Percentiles rank a stretch among this genome's conserved stretches.
Conservation (phyloP, 176 grass and related monocot species). For the Cymbopogon citratus region DNA sequence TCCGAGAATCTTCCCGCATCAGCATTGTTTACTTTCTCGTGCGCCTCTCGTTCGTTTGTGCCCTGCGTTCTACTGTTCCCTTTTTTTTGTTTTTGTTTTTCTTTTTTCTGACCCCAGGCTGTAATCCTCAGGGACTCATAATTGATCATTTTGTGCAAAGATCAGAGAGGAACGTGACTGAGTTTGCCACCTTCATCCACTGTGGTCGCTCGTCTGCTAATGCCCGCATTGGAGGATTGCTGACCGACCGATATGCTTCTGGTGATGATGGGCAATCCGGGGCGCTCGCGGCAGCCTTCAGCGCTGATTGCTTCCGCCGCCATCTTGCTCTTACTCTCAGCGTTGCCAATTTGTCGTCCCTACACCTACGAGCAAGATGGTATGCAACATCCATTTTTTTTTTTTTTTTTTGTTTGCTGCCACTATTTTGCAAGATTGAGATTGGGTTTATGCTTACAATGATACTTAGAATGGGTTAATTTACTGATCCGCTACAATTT, state of each 20-base stretch:
- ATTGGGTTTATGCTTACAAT: background rate
- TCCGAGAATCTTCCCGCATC: conserved; percentile 28
- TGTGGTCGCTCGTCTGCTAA: conserved; percentile 11
- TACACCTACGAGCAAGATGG: conserved; percentile 62
- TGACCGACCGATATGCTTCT: conserved; percentile 19
- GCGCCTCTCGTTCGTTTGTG: background rate
- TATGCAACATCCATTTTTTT: conserved; percentile 20
- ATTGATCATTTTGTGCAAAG: background rate
- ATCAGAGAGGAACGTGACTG: background rate
- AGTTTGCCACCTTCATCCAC: background rate
- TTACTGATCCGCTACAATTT: background rate
- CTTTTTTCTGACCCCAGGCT: background rate
- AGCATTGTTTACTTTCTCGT: conserved; percentile 27
- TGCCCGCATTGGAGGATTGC: conserved; percentile 2
- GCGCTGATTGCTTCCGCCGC: conserved; percentile 11
- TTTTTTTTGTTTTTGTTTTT: background rate
- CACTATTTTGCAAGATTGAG: background rate
- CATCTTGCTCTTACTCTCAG: conserved; percentile 31
- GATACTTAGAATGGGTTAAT: background rate
- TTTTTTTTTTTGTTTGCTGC: background rate
- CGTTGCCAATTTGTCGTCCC: conserved; percentile 32
- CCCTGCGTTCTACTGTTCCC: background rate
- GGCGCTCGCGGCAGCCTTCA: background rate
- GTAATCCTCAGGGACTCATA: conserved; percentile 2
- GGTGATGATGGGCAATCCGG: conserved; percentile 3